phyloP scores from a whole-genome alignment of 352 stramenopile genomes.

The Phytophthora pinifolia region DNA sequence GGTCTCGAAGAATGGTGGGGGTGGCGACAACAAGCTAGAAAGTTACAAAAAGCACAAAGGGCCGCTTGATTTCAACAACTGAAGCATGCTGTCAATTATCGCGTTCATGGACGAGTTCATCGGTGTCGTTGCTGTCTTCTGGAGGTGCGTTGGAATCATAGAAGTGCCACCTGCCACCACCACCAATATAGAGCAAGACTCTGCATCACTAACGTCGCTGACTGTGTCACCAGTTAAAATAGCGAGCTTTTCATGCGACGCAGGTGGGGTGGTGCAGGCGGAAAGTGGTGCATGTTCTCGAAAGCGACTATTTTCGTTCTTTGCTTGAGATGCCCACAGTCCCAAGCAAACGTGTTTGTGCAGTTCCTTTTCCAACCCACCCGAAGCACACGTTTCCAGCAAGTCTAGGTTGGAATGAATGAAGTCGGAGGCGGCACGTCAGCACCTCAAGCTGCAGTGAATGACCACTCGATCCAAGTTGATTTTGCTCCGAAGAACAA shows the following conservation, averaged over 20 bases:
- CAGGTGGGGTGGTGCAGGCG: no score
- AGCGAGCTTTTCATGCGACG: no score
- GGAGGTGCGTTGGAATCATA: no score
- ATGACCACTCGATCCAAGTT: conserved; percentile 35
- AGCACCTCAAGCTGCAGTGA: conserved; percentile 11
- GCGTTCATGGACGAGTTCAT: no score
- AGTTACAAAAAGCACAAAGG: conserved; percentile 5
- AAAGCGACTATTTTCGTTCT: conserved; percentile 24
- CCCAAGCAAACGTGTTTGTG: background rate
- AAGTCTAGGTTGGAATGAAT: conserved; percentile 12
- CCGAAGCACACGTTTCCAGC: background rate
- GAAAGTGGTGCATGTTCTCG: no score
- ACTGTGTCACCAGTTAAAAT: no score
- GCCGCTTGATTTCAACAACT: background rate
- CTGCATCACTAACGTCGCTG: no score
- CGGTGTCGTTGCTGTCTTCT: no score
- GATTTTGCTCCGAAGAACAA: conserved; percentile 31
- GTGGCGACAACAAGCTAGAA: background rate
- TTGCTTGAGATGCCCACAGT: conserved; percentile 9
- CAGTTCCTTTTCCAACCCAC: conserved; percentile 22
- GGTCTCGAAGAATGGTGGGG: background rate
- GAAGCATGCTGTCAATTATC: conserved; percentile 1
- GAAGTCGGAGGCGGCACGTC: conserved; percentile 7
- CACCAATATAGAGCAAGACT: no score
- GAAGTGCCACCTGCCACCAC: no score